phyloP scores from a whole-genome alignment of 495 filamentous ascomycete species.

The Penicillium angulare region DNA sequence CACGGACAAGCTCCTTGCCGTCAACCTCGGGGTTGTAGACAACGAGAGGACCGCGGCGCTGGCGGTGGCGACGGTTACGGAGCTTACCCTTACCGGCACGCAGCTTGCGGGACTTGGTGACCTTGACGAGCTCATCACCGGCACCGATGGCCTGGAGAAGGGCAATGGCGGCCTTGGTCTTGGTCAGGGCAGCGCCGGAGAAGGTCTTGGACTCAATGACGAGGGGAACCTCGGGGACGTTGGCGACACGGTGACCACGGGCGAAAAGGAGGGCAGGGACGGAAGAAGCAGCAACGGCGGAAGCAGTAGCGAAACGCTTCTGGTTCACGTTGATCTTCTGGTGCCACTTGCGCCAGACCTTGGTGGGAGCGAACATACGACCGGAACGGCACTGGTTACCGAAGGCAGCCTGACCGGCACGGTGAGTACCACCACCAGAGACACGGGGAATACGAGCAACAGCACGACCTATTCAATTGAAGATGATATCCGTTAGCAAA shows the following conservation, averaged over 20 bases:
- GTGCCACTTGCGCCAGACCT: slow-evolving; percentile 99
- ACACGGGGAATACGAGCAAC: slow-evolving; percentile 99
- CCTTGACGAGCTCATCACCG: slow-evolving; percentile 86
- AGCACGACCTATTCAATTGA: slow-evolving; percentile 72
- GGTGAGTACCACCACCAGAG: slow-evolving; percentile 99
- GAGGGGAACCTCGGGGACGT: slow-evolving; percentile 92
- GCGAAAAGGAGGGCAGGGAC: slow-evolving; percentile 91
- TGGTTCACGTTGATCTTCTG: slow-evolving; percentile 98
- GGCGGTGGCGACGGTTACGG: slow-evolving; percentile 88
- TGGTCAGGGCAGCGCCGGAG: slow-evolving; percentile 69
- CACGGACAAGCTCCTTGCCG: slow-evolving; percentile 83
- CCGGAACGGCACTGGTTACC: slow-evolving; percentile 99
- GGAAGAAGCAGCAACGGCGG: slow-evolving; percentile 93
- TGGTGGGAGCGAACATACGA: slow-evolving; percentile 99
- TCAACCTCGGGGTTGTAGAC: slow-evolving; percentile 94
- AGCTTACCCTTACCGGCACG: slow-evolving; percentile 98
- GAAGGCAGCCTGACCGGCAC: slow-evolving; percentile 99
- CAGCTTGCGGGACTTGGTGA: slow-evolving; percentile 87
- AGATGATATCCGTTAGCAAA: slow-evolving; percentile 21
- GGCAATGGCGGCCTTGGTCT: slow-evolving; percentile 83
- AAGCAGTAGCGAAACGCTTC: slow-evolving; percentile 96
- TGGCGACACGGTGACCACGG: slow-evolving; percentile 91
- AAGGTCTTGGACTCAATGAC: slow-evolving; percentile 90
- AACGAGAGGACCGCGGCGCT: slow-evolving; percentile 94
- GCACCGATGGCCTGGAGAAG: slow-evolving; percentile 90